Evolutionary conservation across 2,329 filamentous ascomycete genomes (phyloP).

Genomic region (Fusarium torreyae): DNA sequence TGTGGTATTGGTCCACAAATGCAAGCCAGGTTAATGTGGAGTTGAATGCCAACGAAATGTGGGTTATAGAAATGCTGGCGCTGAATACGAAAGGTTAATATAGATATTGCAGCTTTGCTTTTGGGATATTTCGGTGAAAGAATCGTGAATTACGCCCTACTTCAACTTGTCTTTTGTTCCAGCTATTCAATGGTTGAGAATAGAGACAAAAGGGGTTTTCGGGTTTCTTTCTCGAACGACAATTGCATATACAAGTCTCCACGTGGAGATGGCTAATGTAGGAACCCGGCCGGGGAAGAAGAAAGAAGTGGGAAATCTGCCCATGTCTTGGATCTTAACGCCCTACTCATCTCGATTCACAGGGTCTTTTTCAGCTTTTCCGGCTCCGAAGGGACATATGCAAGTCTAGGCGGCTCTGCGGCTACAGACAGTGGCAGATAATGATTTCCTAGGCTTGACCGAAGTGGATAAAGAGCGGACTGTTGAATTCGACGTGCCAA

Average conservation of each 20-base stretch:
- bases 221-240: conserved; percentile 7
- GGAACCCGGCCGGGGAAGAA: conserved; percentile 13
- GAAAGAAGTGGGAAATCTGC: not conserved
- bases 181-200: not conserved
- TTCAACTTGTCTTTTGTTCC: not conserved
- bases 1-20: conserved; percentile 33
- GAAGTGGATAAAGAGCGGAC: not conserved
- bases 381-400: conserved; percentile 32
- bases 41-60: conserved; percentile 17
- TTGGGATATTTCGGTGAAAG: conserved; percentile 1
- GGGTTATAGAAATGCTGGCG: conserved; percentile 24
- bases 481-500: not conserved
- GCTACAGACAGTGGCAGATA: not conserved
- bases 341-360: conserved; percentile 30
- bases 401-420: conserved; percentile 22
- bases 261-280: conserved; percentile 28
- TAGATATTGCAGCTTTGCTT: conserved; percentile 15
- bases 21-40: conserved; percentile 19
- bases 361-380: conserved; percentile 4
- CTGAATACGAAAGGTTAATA: conserved; percentile 6
- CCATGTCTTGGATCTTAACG: conserved; percentile 7
- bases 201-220: not conserved
- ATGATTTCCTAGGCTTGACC: not conserved
- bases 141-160: not conserved
- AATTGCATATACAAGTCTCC: conserved; percentile 19